Evolutionary conservation across 306 rosid genomes (phyloP), one percentile per base, ranked within the genome.

Genomic region (Medicago lupulina): DNA sequence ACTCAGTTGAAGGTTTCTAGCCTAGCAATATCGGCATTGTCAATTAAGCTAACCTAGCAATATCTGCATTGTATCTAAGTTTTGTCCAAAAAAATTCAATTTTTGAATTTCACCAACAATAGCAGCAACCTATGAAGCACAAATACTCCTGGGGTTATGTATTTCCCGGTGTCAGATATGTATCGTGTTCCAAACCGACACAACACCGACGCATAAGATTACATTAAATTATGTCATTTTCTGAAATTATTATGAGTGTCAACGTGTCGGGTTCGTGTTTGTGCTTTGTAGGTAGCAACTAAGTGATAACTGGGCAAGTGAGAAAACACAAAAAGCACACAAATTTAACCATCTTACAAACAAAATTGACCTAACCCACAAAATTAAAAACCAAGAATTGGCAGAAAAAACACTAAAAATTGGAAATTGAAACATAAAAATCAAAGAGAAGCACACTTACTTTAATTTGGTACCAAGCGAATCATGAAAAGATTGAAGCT

Each of bases 401-500:
- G 43, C 9, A 63, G 7, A 15, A 51, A 51, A 21, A 51, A 38
- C 18, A 41, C 38, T 17, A 50, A 13, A 59, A 49, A 62, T 51
- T 41, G 7, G 36, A 4, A 75, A 70, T 18, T 68, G 55, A 46
- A 65, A 47, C 49, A 55, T 43, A 40, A 40, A 40, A 9, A 34
- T 34, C 7, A 34, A 44, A 60, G 46, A 51, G 13, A 16, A 55
- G 12, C 28, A 7, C 38, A 79, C 78, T 50, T 76, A 92, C 98
- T 77, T 78, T 36, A 85, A 87, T 74, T 82, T 89, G 70, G 91
- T 85, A 17, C 85, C 83, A 4, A 80, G 67, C 15, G 90, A 83
- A 9, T 38, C n/a, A 69, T 93, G 98, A 70, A 93, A 93, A 77
- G 83, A 83, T 78, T 84, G 83, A 63, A 93, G 95, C 76, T 84